Conservation (phyloP, 306 rosid genomes). For the Sicyos baderoa region DNA sequence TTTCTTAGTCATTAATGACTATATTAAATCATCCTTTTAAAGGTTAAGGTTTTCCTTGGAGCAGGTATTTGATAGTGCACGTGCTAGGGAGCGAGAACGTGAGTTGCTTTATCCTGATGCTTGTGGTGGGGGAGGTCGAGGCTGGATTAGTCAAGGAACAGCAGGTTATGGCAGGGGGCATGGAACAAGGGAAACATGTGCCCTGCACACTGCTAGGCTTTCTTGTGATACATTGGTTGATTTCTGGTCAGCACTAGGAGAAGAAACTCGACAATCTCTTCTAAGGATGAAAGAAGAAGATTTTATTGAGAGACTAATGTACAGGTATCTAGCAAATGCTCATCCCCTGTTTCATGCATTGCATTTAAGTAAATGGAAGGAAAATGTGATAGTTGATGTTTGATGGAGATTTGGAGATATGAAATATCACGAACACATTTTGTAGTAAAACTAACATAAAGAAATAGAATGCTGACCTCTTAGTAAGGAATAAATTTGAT, state of each 20-base stretch:
- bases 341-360: conserved; percentile 25
- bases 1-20: not conserved
- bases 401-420: not conserved
- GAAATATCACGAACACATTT: not conserved
- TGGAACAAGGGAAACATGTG: conserved; percentile 94
- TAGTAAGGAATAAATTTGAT: not conserved
- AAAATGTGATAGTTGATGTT: conserved; percentile 2
- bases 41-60: conserved; percentile 29
- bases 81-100: conserved; percentile 93
- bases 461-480: not conserved
- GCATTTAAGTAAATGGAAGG: conserved; percentile 24
- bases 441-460: not conserved
- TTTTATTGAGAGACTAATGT: conserved; percentile 97
- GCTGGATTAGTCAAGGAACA: conserved; percentile 99
- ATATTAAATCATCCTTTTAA: not conserved
- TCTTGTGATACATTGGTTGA: conserved; percentile 94
- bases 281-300: conserved; percentile 98
- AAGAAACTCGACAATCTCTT: conserved; percentile 90
- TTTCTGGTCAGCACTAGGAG: conserved; percentile 98
- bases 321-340: conserved; percentile 62
- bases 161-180: conserved; percentile 86
- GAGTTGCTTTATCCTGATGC: conserved; percentile 99
- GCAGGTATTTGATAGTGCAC: conserved; percentile 95
- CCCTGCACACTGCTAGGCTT: conserved; percentile 94
- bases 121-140: conserved; percentile 98